A percentile compares a stretch with the other conserved stretches of the same genome.
Conservation (phyloP, 345 rosid genomes). For the Eucalyptus camaldulensis region DNA sequence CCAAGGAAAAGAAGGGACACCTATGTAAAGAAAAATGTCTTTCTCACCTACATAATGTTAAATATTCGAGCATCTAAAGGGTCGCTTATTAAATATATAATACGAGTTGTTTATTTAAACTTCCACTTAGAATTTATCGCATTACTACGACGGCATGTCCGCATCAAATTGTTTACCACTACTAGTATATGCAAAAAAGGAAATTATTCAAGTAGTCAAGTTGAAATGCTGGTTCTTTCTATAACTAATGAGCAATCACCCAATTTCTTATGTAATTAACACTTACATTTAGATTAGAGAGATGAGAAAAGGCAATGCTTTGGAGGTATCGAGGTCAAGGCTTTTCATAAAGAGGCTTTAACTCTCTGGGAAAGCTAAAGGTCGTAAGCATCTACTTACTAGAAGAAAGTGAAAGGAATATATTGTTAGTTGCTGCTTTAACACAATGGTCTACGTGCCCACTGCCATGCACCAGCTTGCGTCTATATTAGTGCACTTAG, state of each 20-base stretch:
- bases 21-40: background rate
- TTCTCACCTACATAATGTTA: background rate
- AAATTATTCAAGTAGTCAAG: background rate
- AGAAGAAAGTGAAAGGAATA: background rate
- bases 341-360: background rate
- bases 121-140: background rate
- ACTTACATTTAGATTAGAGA: background rate
- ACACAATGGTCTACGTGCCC: background rate
- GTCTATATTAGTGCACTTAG: background rate
- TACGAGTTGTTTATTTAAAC: background rate
- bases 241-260: background rate
- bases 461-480: background rate
- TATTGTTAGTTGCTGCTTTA: background rate
- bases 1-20: background rate
- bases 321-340: background rate
- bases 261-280: background rate
- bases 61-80: background rate
- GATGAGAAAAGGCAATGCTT: background rate
- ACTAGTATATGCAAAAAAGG: background rate
- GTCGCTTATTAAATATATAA: background rate
- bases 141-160: background rate
- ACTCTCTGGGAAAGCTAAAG: background rate
- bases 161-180: background rate
- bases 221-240: background rate
- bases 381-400: background rate